Evolutionary conservation across 2,329 filamentous ascomycete genomes (phyloP), one percentile per base, ranked within the genome.

Genomic region (Metarhizium rileyi): DNA sequence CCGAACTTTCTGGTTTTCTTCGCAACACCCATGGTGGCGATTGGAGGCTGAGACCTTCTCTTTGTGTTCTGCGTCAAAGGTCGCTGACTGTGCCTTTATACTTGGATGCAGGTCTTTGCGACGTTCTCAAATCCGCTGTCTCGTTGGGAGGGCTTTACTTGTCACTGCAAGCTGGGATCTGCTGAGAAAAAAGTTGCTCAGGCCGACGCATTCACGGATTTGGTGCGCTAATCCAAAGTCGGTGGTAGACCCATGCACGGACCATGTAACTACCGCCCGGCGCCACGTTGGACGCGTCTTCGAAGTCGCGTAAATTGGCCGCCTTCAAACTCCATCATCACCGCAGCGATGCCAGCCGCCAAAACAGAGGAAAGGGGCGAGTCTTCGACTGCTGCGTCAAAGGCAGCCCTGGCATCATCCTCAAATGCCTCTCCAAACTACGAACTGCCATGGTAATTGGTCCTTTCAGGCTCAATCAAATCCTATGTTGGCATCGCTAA

Each of bases 1-100:
- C 83, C 91, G 67, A 95, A 97, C 73, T 96, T 96, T 73, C 90
- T 83, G 48, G 88, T 95, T 67, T 84, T 88, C 74, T 95, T 95
- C 55, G 84, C 81, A 58, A 90, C 81, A 70, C 90, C 90, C 91
- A 96, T 96, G 54, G 50, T 57, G 44, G 41, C 52, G 42, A 26
- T 16, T 38, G 44, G 2, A n/a, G 23, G 22, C 22, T 36, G 27
- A 18, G 18, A 20, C 38, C 18, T 28, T 33, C 12, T 16, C 12
- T 10, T 33, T 14, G 10, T 33, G 12, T 14, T 12, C 7, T 2
- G 30, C 5, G 16, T 33, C 27, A 7, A 3, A 7, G 8, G 27
- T 7, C 12, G 33, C 10, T 38, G 9, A 5, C 16, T 6, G 18
- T 4, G 6, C 7, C n/a, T 18, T 20, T 38, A 3, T 5, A 2